Evolutionary conservation across 2,329 filamentous ascomycete species (phyloP).

Genomic region (Penicillium olsonii): DNA sequence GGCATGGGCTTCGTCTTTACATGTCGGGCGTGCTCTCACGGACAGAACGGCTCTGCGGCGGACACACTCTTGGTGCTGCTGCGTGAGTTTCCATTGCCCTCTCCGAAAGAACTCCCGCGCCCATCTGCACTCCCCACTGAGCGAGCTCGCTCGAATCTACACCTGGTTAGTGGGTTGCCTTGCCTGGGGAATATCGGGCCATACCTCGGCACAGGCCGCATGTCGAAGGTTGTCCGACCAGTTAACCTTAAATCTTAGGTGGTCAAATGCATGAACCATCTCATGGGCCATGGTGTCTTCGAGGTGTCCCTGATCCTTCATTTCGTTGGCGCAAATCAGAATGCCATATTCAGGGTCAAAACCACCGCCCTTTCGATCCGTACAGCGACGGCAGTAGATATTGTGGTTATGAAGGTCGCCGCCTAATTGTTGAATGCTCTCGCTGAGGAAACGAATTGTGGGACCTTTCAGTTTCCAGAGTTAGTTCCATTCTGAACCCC

Average conservation of each 20-base stretch:
- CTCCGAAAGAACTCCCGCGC: slow-evolving; percentile 79
- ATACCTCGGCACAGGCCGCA: slow-evolving; percentile 89
- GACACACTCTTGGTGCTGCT: slow-evolving; percentile 94
- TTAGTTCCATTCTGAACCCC: not conserved
- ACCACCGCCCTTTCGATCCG: slow-evolving; percentile 71
- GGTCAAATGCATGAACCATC: slow-evolving; percentile 97
- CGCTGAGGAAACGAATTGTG: slow-evolving; percentile 79
- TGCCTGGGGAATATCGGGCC: not conserved
- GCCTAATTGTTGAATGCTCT: slow-evolving; percentile 78
- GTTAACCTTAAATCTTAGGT: slow-evolving; percentile 87
- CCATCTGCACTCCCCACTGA: slow-evolving; percentile 94
- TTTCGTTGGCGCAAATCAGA: slow-evolving; percentile 87
- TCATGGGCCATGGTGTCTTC: slow-evolving; percentile 96
- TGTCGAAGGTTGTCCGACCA: slow-evolving; percentile 79
- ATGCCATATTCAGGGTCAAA: slow-evolving; percentile 88
- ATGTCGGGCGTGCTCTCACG: slow-evolving; percentile 73
- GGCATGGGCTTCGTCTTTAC: slow-evolving; percentile 84
- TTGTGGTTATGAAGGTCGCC: slow-evolving; percentile 72
- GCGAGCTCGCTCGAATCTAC: slow-evolving; percentile 86
- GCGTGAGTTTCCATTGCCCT: slow-evolving; percentile 83
- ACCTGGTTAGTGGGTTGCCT: slow-evolving; percentile 13
- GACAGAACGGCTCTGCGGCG: slow-evolving; percentile 76
- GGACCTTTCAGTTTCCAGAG: slow-evolving; percentile 55
- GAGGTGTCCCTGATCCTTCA: slow-evolving; percentile 75
- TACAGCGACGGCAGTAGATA: slow-evolving; percentile 80